phyloP scores from a whole-genome alignment of 108 stramenopile species.

The Cyclostephanos tholiformis region DNA sequence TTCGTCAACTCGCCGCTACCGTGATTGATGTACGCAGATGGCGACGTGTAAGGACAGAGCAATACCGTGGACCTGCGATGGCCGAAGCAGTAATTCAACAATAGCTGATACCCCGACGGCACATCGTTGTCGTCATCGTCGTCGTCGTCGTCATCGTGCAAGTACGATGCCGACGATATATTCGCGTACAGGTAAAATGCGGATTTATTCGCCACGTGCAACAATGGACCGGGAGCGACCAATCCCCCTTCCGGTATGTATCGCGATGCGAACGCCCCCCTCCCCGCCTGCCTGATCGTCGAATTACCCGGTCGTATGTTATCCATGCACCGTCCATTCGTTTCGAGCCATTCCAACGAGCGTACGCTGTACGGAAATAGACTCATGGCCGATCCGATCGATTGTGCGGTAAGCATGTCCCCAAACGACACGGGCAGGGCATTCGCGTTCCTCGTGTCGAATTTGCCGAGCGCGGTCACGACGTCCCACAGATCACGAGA shows the following conservation, averaged over 20 bases:
- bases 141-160: conserved; percentile 15
- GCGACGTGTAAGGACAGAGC: conserved; percentile 64
- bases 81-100: conserved; percentile 81
- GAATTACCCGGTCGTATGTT: conserved; percentile 62
- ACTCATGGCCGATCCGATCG: conserved; percentile 41
- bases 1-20: conserved; percentile 28
- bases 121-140: conserved; percentile 16
- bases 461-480: conserved; percentile 3
- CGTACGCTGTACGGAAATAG: conserved; percentile 45
- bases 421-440: conserved; percentile 44
- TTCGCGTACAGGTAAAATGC: conserved; percentile 59
- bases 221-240: conserved; percentile 73
- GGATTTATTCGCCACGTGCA: conserved; percentile 61
- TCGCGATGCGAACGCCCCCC: conserved; percentile 79
- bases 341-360: conserved; percentile 45
- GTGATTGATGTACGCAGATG: conserved; percentile 66
- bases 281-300: conserved; percentile 68
- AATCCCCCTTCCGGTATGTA: conserved; percentile 59
- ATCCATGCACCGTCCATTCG: conserved; percentile 74
- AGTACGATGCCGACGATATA: not conserved
- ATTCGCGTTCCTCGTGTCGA: conserved; percentile 29
- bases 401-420: conserved; percentile 36
- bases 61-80: conserved; percentile 56
- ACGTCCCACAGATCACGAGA: conserved; percentile 46
- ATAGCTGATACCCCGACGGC: conserved; percentile 49